A percentile compares a stretch with the other conserved stretches of the same genome.
Conservation (phyloP, 2,329 filamentous ascomycete species). For the Corynespora cassiicola region DNA sequence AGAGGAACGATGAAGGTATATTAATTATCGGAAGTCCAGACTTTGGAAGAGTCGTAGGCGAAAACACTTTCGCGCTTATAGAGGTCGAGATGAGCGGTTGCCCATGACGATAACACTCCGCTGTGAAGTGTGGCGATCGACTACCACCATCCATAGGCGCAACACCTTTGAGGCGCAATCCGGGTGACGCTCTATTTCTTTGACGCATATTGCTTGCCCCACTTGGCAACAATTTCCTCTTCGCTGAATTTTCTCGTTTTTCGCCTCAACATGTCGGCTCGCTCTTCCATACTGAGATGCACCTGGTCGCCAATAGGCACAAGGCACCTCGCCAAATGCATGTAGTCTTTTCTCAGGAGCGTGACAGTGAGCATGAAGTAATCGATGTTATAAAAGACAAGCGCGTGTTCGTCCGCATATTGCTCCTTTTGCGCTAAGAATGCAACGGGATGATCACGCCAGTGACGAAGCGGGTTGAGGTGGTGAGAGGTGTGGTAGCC, state of each 20-base stretch:
- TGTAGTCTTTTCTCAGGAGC: conserved; percentile 74
- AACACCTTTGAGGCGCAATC: too few species aligned
- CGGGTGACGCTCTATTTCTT: too few species aligned
- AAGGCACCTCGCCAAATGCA: conserved; percentile 70
- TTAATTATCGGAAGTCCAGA: too few species aligned
- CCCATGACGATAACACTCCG: too few species aligned
- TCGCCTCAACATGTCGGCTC: conserved; percentile 66
- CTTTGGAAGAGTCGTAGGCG: too few species aligned
- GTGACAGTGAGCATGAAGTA: conserved; percentile 77
- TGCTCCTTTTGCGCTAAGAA: conserved; percentile 73
- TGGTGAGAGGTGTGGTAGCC: conserved; percentile 85
- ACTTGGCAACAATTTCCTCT: conserved; percentile 68
- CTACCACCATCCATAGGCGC: not conserved
- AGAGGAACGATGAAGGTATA: too few species aligned
- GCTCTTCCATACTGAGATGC: conserved; percentile 68
- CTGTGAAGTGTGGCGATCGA: too few species aligned
- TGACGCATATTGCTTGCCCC: conserved; percentile 48
- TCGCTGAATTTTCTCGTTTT: conserved; percentile 72
- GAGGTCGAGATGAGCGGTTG: too few species aligned
- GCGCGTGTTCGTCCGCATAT: conserved; percentile 71
- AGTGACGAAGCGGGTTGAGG: conserved; percentile 78
- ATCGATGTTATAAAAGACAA: conserved; percentile 83
- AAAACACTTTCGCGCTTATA: too few species aligned
- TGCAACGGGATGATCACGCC: conserved; percentile 78
- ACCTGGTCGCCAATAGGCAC: conserved; percentile 79